A percentile compares a stretch with the other conserved stretches of the same genome.
These are phyloP conservation scores for Candida berthetii DNA, from an alignment of 805 yeast species.

Conservation along the genomic window DNA sequence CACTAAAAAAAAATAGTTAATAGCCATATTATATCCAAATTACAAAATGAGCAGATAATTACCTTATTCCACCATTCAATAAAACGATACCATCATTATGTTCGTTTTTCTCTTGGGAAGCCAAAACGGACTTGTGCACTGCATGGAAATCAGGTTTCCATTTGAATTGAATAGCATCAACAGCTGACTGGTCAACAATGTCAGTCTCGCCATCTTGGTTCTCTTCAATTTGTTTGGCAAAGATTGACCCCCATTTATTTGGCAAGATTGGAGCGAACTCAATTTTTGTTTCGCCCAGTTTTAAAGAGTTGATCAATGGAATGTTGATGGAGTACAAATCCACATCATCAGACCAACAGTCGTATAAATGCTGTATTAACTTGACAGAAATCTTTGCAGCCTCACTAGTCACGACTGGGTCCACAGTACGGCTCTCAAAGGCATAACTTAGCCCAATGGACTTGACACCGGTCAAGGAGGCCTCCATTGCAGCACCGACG, in stretches of 20 bases:
- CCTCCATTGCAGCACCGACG: slow-evolving; percentile 96
- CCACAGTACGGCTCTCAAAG: slow-evolving; percentile 51
- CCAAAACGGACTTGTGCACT: slow-evolving; percentile 49
- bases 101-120: slow-evolving; percentile 23
- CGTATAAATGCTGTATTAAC: slow-evolving; percentile 51
- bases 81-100: slow-evolving; percentile 24
- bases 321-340: slow-evolving; percentile 83
- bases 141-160: slow-evolving; percentile 83
- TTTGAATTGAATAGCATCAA: slow-evolving; percentile 43
- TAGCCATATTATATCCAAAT: too few species aligned
- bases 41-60: too few species aligned
- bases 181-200: slow-evolving; percentile 41
- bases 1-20: slow-evolving; percentile 34
- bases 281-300: slow-evolving; percentile 52
- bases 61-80: slow-evolving; percentile 19
- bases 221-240: slow-evolving; percentile 19
- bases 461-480: slow-evolving; percentile 56
- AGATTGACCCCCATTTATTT: slow-evolving; percentile 75
- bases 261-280: slow-evolving; percentile 73
- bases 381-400: slow-evolving; percentile 68
- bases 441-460: slow-evolving; percentile 85
- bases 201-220: slow-evolving; percentile 23
- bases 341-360: slow-evolving; percentile 48
- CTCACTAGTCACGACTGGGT: slow-evolving; percentile 41
- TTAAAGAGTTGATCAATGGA: slow-evolving; percentile 57